Base-by-base conservation (phyloP, 208 protist genomes). In the Crithidia bombi region DNA sequence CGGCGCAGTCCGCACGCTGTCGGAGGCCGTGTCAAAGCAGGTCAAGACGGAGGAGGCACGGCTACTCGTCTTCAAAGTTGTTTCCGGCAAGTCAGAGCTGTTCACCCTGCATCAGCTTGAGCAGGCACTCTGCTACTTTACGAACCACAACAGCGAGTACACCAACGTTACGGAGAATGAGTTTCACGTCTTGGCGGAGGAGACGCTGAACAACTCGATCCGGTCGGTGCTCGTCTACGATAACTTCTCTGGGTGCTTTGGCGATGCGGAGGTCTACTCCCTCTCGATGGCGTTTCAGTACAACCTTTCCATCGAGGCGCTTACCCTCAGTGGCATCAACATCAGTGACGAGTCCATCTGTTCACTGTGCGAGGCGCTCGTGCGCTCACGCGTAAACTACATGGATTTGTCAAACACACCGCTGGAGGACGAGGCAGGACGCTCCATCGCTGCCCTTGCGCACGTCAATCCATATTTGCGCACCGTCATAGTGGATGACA, bases 121-220 rank as follows among this genome's bases (percentile, higher is more conserved):
- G 64, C 57, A 77, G 59, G 80, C 73, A 4, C 43, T 96, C 17
- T 52, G 73, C 38, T 87, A 82, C 63, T 96, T 87, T 56, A 89
- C 86, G 1, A 87, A 86, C 41, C 87, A 90, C 62, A 96, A 96
- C 67, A 94, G 87, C 69, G 85, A 83, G 30, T 96, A 90, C 74
- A 86, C 74, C 11, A 83, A 85, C 21, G 84, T 86, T 0, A 80
- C 73, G 7, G 71, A 85, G 59, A 79, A 94, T 52, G 88, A 94
- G 64, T 86, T 94, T 43, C 72, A 86, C 28, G 65, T 83, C 25
- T 70, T 96, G 10, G 75, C 69, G 15, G 83, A 90, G 19, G 91
- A 96, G 75, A 82, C 92, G 55, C 75, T 96, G 26, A 96, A 96
- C 74, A 96, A 96, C 73, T 67, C 67, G 17, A 94, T 92, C 46